phyloP scores from a whole-genome alignment of 2,329 filamentous ascomycete genomes.

The Westerdykella sp. region DNA sequence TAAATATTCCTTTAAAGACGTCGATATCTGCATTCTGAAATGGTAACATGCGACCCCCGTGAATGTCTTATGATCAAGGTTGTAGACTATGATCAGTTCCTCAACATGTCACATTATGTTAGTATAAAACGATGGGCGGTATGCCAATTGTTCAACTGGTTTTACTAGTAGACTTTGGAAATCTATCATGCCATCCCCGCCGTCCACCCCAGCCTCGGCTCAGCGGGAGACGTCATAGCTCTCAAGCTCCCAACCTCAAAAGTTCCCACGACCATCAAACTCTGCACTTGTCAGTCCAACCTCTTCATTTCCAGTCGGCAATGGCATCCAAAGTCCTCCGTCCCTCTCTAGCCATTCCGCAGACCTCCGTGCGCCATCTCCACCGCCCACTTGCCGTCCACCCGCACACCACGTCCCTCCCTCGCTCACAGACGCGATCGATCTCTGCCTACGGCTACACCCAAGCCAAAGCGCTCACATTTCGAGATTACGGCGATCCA shows the following conservation, averaged over 20 bases:
- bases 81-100: too few relatives aligned
- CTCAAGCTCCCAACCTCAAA: background rate
- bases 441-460: slow-evolving; percentile 70
- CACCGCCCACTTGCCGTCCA: slow-evolving; percentile 12
- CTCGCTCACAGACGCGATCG: slow-evolving; percentile 34
- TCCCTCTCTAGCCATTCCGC: slow-evolving; percentile 12
- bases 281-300: background rate
- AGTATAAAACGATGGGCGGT: background rate
- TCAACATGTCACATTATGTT: background rate
- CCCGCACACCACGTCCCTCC: slow-evolving; percentile 1
- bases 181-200: too few relatives aligned
- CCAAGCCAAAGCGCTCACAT: slow-evolving; percentile 75
- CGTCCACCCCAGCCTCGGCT: too few relatives aligned
- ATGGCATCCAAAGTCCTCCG: slow-evolving; percentile 24
- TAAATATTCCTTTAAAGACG: too few relatives aligned
- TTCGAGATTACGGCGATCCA: slow-evolving; percentile 68
- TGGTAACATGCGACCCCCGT: too few relatives aligned
- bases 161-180: background rate
- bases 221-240: slow-evolving; percentile 3
- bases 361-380: slow-evolving; percentile 6
- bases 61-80: too few relatives aligned
- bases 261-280: background rate
- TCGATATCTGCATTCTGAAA: too few relatives aligned
- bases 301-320: slow-evolving; percentile 5
- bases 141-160: background rate